Conservation (phyloP, 768 basidiomycete species). For the Chalciporus piperatus region DNA sequence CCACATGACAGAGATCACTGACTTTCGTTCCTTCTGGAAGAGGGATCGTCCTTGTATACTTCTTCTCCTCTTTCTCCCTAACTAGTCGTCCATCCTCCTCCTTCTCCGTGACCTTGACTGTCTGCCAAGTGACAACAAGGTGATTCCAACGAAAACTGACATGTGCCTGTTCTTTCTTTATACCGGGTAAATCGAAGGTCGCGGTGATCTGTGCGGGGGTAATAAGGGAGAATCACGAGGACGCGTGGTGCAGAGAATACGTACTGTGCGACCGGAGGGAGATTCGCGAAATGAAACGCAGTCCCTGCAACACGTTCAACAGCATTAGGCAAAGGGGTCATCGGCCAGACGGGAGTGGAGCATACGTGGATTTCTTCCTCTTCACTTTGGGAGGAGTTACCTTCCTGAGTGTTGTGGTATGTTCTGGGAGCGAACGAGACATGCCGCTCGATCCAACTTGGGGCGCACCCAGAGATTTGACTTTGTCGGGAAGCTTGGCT, state of each 20-base stretch:
- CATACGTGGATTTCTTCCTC: slow-evolving; percentile 66
- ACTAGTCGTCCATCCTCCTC: slow-evolving; percentile 59
- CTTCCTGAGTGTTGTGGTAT: slow-evolving; percentile 23
- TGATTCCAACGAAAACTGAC: slow-evolving; percentile 65
- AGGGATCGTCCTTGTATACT: slow-evolving; percentile 65
- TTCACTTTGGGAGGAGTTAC: slow-evolving; percentile 41
- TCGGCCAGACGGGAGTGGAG: slow-evolving; percentile 12
- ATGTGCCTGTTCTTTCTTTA: slow-evolving; percentile 71
- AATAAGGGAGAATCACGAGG: slow-evolving; percentile 15
- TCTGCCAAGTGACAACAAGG: slow-evolving; percentile 66
- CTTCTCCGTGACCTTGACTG: slow-evolving; percentile 56
- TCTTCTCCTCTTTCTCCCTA: slow-evolving; percentile 61
- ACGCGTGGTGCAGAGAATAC: slow-evolving; percentile 20
- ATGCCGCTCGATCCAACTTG: slow-evolving; percentile 19
- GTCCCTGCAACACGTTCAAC: slow-evolving; percentile 18
- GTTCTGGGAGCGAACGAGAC: slow-evolving; percentile 25
- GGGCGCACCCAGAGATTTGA: slow-evolving; percentile 57
- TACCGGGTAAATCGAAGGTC: slow-evolving; percentile 67
- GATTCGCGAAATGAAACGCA: slow-evolving; percentile 74
- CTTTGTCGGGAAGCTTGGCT: slow-evolving; percentile 66
- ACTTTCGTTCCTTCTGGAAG: slow-evolving; percentile 74
- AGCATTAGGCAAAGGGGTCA: slow-evolving; percentile 11
- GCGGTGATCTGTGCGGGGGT: slow-evolving; percentile 50
- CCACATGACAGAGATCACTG: slow-evolving; percentile 19
- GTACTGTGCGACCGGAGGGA: slow-evolving; percentile 56